These are phyloP conservation scores for Pisolithus albus DNA, from an alignment of 768 basidiomycete species.

Conservation along the genomic window DNA sequence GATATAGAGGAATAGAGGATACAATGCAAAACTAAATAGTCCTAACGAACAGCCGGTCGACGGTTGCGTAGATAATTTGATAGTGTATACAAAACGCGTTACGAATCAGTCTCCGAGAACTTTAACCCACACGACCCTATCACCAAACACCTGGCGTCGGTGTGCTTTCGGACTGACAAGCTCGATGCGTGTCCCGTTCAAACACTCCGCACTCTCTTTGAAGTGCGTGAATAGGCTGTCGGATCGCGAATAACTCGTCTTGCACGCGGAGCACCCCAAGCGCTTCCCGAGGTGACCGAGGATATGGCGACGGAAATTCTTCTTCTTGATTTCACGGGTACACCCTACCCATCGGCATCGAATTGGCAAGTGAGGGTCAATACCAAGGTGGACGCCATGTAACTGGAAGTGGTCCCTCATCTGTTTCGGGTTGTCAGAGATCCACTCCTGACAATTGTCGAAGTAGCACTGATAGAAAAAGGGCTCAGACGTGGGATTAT, in stretches of 20 bases:
- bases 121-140: slow-evolving; percentile 13
- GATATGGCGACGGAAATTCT: slow-evolving; percentile 14
- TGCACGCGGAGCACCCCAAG: slow-evolving; percentile 17
- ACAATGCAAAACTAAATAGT: too few relatives aligned
- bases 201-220: slow-evolving; percentile 1
- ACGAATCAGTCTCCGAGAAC: not conserved
- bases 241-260: slow-evolving; percentile 4
- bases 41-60: too few relatives aligned
- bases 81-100: too few relatives aligned
- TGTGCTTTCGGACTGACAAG: slow-evolving; percentile 12
- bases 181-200: slow-evolving; percentile 1
- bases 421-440: slow-evolving; percentile 10
- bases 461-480: slow-evolving; percentile 19
- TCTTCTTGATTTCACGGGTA: not conserved
- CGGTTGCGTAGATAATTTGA: too few relatives aligned
- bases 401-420: slow-evolving; percentile 10
- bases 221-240: slow-evolving; percentile 14
- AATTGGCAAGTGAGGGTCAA: not conserved
- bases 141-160: not conserved
- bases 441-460: slow-evolving; percentile 13
- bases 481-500: too few relatives aligned
- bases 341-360: slow-evolving; percentile 14
- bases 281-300: slow-evolving; percentile 9
- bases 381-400: slow-evolving; percentile 8
- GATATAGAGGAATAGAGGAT: too few relatives aligned